Evolutionary conservation across 805 yeast species (phyloP).

Genomic region (Lipomyces starkeyi): DNA sequence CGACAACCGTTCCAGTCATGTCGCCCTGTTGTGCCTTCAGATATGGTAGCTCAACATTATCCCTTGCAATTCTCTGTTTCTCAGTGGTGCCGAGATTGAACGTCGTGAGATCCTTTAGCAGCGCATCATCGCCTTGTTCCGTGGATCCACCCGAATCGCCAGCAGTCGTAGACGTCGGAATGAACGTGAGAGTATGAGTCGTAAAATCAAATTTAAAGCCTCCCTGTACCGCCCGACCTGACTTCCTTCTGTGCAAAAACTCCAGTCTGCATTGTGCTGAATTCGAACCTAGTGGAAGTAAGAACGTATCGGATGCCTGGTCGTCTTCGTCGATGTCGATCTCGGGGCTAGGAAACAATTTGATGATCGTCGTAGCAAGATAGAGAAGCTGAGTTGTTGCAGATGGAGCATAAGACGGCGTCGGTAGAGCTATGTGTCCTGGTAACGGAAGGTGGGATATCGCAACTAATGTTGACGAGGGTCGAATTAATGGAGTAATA

Average conservation of each 20-base stretch:
- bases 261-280: constrained; percentile 53
- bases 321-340: constrained; percentile 56
- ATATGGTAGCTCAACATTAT: constrained; percentile 88
- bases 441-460: constrained; percentile 15
- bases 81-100: constrained; percentile 79
- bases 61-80: constrained; percentile 77
- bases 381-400: constrained; percentile 45
- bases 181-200: constrained; percentile 52
- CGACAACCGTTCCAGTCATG: constrained; percentile 62
- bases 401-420: constrained; percentile 26
- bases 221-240: constrained; percentile 76
- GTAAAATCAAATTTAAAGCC: constrained; percentile 58
- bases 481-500: constrained; percentile 57
- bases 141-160: constrained; percentile 40
- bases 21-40: constrained; percentile 77
- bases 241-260: constrained; percentile 74
- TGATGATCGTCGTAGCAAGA: constrained; percentile 77
- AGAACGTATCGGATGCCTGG: constrained; percentile 46
- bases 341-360: constrained; percentile 55
- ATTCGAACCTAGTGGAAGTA: constrained; percentile 62
- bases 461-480: constrained; percentile 54
- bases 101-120: constrained; percentile 79
- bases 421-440: constrained; percentile 5
- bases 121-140: constrained; percentile 53
- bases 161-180: constrained; percentile 43